A percentile compares a stretch with the other conserved stretches of the same genome.
Evolutionary conservation across 192 early-diverging fungal genomes (phyloP).

Genomic region (Dispira parvispora): DNA sequence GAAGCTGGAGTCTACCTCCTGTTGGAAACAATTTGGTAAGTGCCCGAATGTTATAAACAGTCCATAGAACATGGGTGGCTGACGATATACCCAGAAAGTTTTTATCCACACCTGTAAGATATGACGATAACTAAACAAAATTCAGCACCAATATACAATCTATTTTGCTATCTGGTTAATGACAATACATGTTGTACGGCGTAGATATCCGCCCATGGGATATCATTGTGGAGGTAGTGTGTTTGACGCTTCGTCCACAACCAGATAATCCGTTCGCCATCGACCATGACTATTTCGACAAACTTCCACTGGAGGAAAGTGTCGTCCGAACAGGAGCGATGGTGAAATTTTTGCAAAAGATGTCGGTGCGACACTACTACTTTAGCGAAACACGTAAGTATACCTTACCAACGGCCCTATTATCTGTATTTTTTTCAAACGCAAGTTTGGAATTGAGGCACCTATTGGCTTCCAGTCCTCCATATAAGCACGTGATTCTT

Average conservation of each 20-base stretch:
- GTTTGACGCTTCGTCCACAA: conserved; percentile 30
- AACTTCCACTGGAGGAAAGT: conserved; percentile 40
- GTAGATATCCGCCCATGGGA: conserved; percentile 44
- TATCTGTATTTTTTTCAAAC: no score
- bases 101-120: neutral
- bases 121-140: neutral
- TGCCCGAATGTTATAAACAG: neutral
- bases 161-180: neutral
- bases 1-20: conserved; percentile 41
- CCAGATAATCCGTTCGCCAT: conserved; percentile 51
- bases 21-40: conserved; percentile 37
- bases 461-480: no score
- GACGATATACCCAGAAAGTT: neutral
- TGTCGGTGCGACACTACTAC: conserved; percentile 33
- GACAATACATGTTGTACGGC: neutral
- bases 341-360: conserved; percentile 42
- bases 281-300: conserved; percentile 39
- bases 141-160: neutral
- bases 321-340: conserved; percentile 49
- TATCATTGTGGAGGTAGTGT: conserved; percentile 49
- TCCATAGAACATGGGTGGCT: neutral
- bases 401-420: no score
- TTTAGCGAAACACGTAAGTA: conserved; percentile 21
- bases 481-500: no score
- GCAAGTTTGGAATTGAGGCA: neutral